A percentile compares a stretch with the other conserved stretches of the same genome.
Evolutionary conservation across 176 grass and related monocot species (phyloP).

Genomic region (Oryza rufipogon): DNA sequence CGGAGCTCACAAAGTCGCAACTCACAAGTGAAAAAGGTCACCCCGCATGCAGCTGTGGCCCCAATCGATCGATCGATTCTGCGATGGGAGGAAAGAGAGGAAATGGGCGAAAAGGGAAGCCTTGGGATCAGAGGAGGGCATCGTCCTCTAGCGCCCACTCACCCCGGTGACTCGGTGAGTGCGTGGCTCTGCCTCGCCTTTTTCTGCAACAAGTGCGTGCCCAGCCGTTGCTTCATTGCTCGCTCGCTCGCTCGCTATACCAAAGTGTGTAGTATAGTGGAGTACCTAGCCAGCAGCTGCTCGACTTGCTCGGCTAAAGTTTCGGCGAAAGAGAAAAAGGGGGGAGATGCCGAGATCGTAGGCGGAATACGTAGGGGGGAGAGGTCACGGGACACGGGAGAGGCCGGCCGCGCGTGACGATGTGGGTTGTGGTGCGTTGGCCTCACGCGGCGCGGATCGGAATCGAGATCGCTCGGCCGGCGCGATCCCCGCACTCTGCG

Average conservation of each 20-base stretch:
- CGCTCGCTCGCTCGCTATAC: neutral
- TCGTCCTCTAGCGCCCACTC: slow-evolving; percentile 8
- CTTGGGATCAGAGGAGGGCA: slow-evolving; percentile 21
- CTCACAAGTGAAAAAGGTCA: neutral
- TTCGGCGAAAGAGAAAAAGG: neutral
- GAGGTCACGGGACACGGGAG: neutral
- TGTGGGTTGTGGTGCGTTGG: neutral
- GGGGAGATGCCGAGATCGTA: neutral
- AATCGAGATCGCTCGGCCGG: neutral
- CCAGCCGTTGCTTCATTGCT: neutral
- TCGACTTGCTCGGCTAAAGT: neutral
- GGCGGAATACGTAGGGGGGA: neutral
- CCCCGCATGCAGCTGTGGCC: neutral
- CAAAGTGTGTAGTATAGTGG: too few species aligned
- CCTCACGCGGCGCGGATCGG: neutral
- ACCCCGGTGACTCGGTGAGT: neutral
- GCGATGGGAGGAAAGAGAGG: neutral
- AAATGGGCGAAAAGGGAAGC: neutral
- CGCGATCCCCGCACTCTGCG: neutral
- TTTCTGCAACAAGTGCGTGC: neutral
- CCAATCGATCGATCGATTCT: neutral
- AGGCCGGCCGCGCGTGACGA: neutral
- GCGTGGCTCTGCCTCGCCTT: neutral
- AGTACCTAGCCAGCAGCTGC: neutral
- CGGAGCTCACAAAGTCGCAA: too few species aligned